Evolutionary conservation across 352 stramenopile genomes (phyloP).

Genomic region (Nothophytophthora sp.): DNA sequence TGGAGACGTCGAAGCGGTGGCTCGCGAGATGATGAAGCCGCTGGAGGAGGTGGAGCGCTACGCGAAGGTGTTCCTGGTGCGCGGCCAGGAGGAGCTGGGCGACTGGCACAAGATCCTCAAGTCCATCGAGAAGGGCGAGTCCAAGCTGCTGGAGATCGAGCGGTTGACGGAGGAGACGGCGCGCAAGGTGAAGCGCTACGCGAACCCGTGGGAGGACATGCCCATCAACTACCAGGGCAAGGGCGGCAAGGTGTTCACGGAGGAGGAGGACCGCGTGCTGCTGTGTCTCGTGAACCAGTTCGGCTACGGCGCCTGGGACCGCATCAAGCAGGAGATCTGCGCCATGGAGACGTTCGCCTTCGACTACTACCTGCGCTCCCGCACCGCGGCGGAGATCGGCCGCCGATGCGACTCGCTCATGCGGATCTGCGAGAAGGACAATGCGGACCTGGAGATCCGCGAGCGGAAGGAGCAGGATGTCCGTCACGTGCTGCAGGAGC

Average conservation of each 20-base stretch:
- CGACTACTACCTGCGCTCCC: conserved; percentile 98
- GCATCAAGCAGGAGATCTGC: conserved; percentile 97
- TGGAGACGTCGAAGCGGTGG: conserved; percentile 72
- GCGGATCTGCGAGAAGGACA: conserved; percentile 94
- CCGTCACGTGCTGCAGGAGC: conserved; percentile 54
- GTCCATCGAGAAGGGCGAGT: conserved; percentile 89
- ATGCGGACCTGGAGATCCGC: conserved; percentile 77
- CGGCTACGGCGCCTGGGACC: conserved; percentile 96
- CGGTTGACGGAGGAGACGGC: conserved; percentile 77
- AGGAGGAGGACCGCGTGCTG: conserved; percentile 98
- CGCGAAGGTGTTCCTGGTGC: conserved; percentile 61
- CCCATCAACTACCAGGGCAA: conserved; percentile 91
- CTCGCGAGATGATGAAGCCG: conserved; percentile 83
- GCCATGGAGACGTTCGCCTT: conserved; percentile 94
- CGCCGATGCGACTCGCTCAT: conserved; percentile 96
- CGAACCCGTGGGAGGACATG: conserved; percentile 87
- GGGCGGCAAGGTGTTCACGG: conserved; percentile 93
- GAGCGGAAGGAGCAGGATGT: conserved; percentile 80
- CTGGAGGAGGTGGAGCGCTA: conserved; percentile 78
- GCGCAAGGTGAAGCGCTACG: conserved; percentile 74
- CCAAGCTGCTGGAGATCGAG: conserved; percentile 86
- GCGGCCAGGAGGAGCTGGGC: conserved; percentile 69
- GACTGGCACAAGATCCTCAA: conserved; percentile 88
- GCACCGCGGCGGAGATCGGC: conserved; percentile 95
- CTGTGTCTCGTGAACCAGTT: conserved; percentile 97